Base-by-base conservation (phyloP, 495 filamentous ascomycete species). In the Xylaria nigripes region DNA sequence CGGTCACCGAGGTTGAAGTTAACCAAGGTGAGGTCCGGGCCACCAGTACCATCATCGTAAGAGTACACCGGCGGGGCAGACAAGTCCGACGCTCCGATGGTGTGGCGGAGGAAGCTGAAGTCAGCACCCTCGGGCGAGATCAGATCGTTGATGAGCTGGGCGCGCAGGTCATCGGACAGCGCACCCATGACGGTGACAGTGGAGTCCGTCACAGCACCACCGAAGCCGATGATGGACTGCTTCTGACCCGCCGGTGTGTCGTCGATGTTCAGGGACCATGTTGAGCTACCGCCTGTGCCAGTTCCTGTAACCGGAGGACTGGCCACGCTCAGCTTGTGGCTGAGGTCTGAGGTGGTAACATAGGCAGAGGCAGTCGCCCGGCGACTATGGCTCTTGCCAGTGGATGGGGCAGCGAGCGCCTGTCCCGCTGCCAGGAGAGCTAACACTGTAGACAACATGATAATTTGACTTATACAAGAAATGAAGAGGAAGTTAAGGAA, bases 121-220 rank as follows among this genome's bases (percentile, higher is more conserved):
- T 70, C 70, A 29, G 74, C 76, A 13, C 79, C 78, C 6, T 63
- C 62, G 13, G 63, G 49, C 7, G 74, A 74, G 64, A 81, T 63
- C 15, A 82, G 60, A 29, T 77, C 69, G 38, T 73, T 65, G 21
- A 80, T 65, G 1, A 81, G 67, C 48, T 72, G 59, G 42, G 65
- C 61, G 13, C 71, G 68, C 8, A 60, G 69, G 43, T 66, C 60
- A 21, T 67, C 59, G 12, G 69, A 48, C 3, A 82, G 65, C 0
- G 66, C 68, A 46, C 76, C 74, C 66, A 82, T 73, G 6, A 76
- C 70, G 22, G 70, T 66, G 3, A 81, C 78, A 4, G 78, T 79
- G 8, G 77, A 73, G 56, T 81, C 79, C 18, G 79, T 82, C 32
- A 79, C 76, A 6, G 78, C 71, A 30, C 73, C 76, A 22, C 79